Evolutionary conservation across 2,329 filamentous ascomycete species (phyloP).

Genomic region (Sporothrix phasma): DNA sequence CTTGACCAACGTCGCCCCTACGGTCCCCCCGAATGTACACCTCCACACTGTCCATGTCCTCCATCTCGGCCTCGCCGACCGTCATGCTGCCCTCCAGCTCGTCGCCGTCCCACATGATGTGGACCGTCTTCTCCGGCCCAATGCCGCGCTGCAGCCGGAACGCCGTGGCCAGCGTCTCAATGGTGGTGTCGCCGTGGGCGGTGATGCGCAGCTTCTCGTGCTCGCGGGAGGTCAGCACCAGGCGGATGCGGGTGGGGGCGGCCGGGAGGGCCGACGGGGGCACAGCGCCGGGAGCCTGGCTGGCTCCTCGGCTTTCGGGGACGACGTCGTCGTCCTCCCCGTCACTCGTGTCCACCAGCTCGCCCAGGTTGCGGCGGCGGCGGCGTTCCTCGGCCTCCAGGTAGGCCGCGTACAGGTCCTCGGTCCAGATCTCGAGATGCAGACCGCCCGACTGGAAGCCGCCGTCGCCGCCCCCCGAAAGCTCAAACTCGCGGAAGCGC

Average conservation of each 20-base stretch:
- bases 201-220: slow-evolving; percentile 40
- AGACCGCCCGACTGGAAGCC: slow-evolving; percentile 46
- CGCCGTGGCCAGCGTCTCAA: slow-evolving; percentile 51
- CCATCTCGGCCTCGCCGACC: slow-evolving; percentile 59
- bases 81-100: slow-evolving; percentile 48
- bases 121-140: slow-evolving; percentile 41
- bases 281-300: slow-evolving; percentile 13
- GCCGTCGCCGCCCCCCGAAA: slow-evolving; percentile 17
- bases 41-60: slow-evolving; percentile 66
- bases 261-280: too few relatives aligned
- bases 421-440: slow-evolving; percentile 69
- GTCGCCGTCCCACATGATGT: slow-evolving; percentile 68
- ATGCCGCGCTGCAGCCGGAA: slow-evolving; percentile 50
- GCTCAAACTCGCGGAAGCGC: slow-evolving; percentile 29
- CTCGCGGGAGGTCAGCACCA: slow-evolving; percentile 46
- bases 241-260: slow-evolving; percentile 28
- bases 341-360: slow-evolving; percentile 24
- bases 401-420: slow-evolving; percentile 45
- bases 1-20: not conserved
- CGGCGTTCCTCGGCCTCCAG: slow-evolving; percentile 40
- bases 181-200: slow-evolving; percentile 44
- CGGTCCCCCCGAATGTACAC: slow-evolving; percentile 49
- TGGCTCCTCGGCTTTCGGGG: not conserved
- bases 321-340: slow-evolving; percentile 22
- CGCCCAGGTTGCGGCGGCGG: slow-evolving; percentile 34